These are phyloP conservation scores for Trichoderma harzianum DNA, from an alignment of 2,329 filamentous ascomycete genomes.

Conservation along the genomic window DNA sequence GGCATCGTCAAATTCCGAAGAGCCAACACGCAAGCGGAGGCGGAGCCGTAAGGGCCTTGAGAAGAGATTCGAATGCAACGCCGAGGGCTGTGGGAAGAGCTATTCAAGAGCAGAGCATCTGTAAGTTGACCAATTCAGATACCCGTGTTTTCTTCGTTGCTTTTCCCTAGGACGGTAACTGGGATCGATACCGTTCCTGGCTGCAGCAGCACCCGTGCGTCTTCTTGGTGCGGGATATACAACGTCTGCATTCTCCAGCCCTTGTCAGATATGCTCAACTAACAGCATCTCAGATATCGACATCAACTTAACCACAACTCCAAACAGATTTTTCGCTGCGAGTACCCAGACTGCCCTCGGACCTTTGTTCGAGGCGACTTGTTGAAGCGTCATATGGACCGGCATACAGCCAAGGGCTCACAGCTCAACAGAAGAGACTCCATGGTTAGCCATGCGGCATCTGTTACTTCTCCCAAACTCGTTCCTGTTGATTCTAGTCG, in stretches of 20 bases:
- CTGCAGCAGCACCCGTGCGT: background rate
- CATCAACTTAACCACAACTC: slow-evolving; percentile 95
- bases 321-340: slow-evolving; percentile 92
- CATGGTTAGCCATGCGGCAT: slow-evolving; percentile 34
- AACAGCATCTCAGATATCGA: slow-evolving; percentile 55
- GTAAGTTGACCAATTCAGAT: slow-evolving; percentile 47
- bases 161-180: background rate
- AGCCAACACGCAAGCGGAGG: slow-evolving; percentile 49
- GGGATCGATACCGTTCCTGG: background rate
- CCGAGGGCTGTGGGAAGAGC: slow-evolving; percentile 87
- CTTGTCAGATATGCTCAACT: background rate
- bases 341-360: slow-evolving; percentile 84
- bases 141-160: slow-evolving; percentile 15
- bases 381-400: slow-evolving; percentile 78
- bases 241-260: background rate
- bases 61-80: slow-evolving; percentile 79
- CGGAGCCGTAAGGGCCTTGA: slow-evolving; percentile 74
- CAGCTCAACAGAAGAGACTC: slow-evolving; percentile 71
- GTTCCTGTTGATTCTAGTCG: slow-evolving; percentile 48
- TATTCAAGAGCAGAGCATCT: slow-evolving; percentile 96
- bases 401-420: slow-evolving; percentile 75
- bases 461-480: slow-evolving; percentile 28
- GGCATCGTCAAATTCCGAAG: slow-evolving; percentile 18
- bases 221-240: background rate
- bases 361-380: slow-evolving; percentile 93